A percentile compares a stretch with the other conserved stretches of the same genome.
Evolutionary conservation across 108 stramenopile species (phyloP).

Genomic region (Pseudonitzschia multiseries): DNA sequence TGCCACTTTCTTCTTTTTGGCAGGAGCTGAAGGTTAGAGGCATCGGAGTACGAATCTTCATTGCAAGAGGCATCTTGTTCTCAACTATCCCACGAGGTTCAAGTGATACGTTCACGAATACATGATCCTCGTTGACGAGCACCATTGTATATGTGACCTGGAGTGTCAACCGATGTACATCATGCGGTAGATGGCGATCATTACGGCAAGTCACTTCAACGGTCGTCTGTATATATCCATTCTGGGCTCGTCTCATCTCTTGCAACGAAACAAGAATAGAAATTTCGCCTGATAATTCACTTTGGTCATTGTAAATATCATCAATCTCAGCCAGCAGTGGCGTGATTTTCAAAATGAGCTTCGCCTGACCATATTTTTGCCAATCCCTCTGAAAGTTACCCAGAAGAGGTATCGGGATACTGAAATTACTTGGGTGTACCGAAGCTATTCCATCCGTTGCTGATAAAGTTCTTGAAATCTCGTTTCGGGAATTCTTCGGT

Average conservation of each 20-base stretch:
- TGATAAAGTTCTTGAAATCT: neutral
- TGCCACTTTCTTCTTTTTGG: constrained; percentile 13
- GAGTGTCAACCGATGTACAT: constrained; percentile 30
- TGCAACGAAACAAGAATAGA: constrained; percentile 13
- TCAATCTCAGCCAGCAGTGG: neutral
- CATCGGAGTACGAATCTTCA: constrained; percentile 77
- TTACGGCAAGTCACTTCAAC: constrained; percentile 30
- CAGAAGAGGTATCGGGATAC: constrained; percentile 24
- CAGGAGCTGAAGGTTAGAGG: constrained; percentile 62
- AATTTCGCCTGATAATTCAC: constrained; percentile 9
- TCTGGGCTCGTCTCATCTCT: constrained; percentile 15
- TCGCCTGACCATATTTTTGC: constrained; percentile 11
- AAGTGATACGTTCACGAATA: constrained; percentile 58
- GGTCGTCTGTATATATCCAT: neutral
- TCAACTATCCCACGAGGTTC: constrained; percentile 65
- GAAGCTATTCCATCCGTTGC: neutral
- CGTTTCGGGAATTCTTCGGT: constrained; percentile 16
- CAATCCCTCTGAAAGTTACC: constrained; percentile 15
- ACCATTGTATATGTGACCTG: constrained; percentile 48
- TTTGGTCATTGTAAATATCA: neutral
- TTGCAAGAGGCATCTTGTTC: constrained; percentile 65
- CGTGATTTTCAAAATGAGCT: constrained; percentile 9
- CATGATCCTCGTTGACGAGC: constrained; percentile 48
- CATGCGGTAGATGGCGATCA: neutral
- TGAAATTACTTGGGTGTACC: constrained; percentile 12